phyloP scores from a whole-genome alignment of 257 asterid species.

The Solanum clarkiae region DNA sequence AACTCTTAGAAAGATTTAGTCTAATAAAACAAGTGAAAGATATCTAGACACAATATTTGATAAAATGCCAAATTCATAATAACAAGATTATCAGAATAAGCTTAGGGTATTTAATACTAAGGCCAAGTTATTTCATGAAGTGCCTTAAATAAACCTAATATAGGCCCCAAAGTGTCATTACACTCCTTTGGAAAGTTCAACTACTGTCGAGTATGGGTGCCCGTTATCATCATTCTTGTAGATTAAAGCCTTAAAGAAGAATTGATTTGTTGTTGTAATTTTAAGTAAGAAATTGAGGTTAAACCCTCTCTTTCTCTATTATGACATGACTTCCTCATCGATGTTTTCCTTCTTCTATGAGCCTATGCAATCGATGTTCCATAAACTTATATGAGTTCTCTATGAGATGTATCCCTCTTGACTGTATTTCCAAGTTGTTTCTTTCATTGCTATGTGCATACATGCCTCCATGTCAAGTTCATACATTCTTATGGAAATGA shows the following conservation, averaged over 20 bases:
- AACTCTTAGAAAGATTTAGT: background rate
- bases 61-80: background rate
- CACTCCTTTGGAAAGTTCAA: no score
- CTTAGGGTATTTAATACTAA: background rate
- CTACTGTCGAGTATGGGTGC: background rate
- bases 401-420: background rate
- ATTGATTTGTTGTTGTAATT: background rate
- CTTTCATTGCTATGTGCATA: background rate
- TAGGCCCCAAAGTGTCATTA: no score
- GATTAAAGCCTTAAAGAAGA: background rate
- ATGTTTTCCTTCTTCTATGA: background rate
- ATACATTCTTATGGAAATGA: background rate
- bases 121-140: background rate
- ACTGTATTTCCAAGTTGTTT: background rate
- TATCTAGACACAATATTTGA: background rate
- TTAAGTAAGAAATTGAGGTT: background rate
- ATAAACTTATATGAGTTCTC: background rate
- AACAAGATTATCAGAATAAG: no score
- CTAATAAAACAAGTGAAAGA: background rate
- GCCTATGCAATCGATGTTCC: background rate
- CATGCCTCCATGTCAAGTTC: background rate
- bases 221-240: background rate
- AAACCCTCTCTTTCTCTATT: background rate
- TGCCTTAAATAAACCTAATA: background rate
- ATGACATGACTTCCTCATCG: background rate